Base-by-base conservation (phyloP, 345 rosid species). In the Pelargonium nanum region DNA sequence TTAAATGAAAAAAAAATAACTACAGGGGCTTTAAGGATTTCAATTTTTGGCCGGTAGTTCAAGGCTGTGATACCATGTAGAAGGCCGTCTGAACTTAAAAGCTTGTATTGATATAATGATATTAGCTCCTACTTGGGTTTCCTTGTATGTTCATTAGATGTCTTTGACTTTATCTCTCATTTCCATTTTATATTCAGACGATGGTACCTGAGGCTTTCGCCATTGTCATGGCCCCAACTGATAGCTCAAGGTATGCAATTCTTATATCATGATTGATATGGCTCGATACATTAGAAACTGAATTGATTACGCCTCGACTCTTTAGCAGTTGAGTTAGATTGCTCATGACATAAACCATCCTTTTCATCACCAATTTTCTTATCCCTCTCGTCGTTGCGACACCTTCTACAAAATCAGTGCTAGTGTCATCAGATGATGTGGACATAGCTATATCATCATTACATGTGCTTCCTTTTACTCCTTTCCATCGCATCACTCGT, bases 151-250 rank as follows among this genome's bases (percentile, higher is more conserved):
- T 40, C 15, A 12, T 40, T 40, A 6, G 17, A 10, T 3, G 48
- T 40, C 13, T 40, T 40, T 40, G 0, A 40, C 9, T 40, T 40
- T 17, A 0, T 40, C 15, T 15, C 53, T 21, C 12, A 40, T 57
- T 50, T 45, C 26, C 57, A 51, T 12, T 19, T 20, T n/a, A 21
- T 40, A 63, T 61, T 68, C 70, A 91, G 96, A 83, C 75, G 60
- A 88, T 91, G 97, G 77, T 86, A 48, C 94, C 91, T 0, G 97
- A 91, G 80, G 94, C 97, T 51, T 80, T 91, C 74, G 96, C 94
- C 23, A 83, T 91, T 6, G 97, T 88, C 24, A 72, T 91, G 78
- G 97, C 97, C 75, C 97, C 97, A 62, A 88, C 93, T 0, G 96
- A 91, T 79, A 65, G 69, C 65, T 81, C 88, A 69, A 84, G 83